Conservation (phyloP, 1,139 yeast genomes). For the Blastobotrys apis region DNA sequence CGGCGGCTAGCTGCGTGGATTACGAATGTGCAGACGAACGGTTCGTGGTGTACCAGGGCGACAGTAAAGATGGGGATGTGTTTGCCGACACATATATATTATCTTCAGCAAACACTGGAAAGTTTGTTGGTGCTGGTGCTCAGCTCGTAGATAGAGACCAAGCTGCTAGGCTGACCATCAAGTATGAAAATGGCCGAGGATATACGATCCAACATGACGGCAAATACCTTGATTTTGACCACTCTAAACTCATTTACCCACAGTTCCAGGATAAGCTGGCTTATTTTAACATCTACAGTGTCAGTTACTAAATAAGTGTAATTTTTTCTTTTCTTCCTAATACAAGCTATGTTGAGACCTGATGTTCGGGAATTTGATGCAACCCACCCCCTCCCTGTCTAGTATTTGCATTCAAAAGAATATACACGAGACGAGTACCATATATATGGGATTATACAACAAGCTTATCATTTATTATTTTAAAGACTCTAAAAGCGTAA, state of each 20-base stretch:
- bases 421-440: no score
- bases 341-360: no score
- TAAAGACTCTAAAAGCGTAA: no score
- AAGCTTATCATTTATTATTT: no score
- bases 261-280: constrained; percentile 8
- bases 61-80: constrained; percentile 13
- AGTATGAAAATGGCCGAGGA: constrained; percentile 16
- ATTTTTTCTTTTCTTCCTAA: no score
- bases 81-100: constrained; percentile 20
- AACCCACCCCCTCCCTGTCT: no score
- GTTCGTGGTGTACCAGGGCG: constrained; percentile 20
- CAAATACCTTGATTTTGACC: constrained; percentile 10
- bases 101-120: constrained; percentile 11
- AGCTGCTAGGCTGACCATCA: constrained; percentile 16
- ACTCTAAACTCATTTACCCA: constrained; percentile 2
- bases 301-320: constrained; percentile 2
- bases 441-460: no score
- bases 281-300: constrained; percentile 13
- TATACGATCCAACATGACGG: constrained; percentile 16
- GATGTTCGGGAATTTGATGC: no score
- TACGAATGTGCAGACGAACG: constrained; percentile 15
- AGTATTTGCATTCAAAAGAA: no score
- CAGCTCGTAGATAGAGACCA: constrained; percentile 1
- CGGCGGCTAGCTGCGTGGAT: constrained; percentile 7
- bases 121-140: constrained; percentile 10